phyloP scores from a whole-genome alignment of 2,329 filamentous ascomycete genomes.

The Trichocomaceae sp. region DNA sequence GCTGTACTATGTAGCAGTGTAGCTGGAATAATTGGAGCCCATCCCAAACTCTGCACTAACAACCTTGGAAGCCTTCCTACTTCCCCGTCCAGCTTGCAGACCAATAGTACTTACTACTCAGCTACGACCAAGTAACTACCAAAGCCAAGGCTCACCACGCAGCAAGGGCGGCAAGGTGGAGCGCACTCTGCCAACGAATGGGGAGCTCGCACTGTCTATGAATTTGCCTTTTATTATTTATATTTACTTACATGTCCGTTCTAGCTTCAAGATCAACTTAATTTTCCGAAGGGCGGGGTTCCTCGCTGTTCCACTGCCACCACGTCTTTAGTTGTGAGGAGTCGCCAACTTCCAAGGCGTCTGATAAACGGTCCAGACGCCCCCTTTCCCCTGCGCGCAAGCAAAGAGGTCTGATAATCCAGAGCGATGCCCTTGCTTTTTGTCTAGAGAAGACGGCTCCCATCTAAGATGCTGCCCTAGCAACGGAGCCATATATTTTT shows the following conservation, averaged over 20 bases:
- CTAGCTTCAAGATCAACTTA: background rate
- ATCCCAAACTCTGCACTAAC: background rate
- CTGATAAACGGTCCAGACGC: background rate
- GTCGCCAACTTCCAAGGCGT: constrained; percentile 9
- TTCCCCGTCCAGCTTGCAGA: background rate
- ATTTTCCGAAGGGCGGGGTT: constrained; percentile 3
- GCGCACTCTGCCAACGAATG: constrained; percentile 2
- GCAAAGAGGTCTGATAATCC: background rate
- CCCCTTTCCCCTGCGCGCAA: constrained; percentile 9
- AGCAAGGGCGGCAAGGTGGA: constrained; percentile 11
- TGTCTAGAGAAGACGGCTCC: background rate
- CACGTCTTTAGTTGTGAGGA: background rate
- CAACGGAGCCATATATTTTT: constrained; percentile 3
- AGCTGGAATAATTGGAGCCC: background rate
- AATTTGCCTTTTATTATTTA: too few relatives aligned
- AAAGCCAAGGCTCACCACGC: background rate
- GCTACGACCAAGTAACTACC: background rate
- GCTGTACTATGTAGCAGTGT: background rate
- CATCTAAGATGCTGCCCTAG: constrained; percentile 8
- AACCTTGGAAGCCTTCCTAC: constrained; percentile 1
- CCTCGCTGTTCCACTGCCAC: background rate
- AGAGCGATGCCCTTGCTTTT: constrained; percentile 10
- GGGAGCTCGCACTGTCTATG: background rate
- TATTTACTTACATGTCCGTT: background rate
- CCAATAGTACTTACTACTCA: constrained; percentile 1